phyloP scores from a whole-genome alignment of 805 yeast genomes.

The Vanderwaltozyma polyspora region DNA sequence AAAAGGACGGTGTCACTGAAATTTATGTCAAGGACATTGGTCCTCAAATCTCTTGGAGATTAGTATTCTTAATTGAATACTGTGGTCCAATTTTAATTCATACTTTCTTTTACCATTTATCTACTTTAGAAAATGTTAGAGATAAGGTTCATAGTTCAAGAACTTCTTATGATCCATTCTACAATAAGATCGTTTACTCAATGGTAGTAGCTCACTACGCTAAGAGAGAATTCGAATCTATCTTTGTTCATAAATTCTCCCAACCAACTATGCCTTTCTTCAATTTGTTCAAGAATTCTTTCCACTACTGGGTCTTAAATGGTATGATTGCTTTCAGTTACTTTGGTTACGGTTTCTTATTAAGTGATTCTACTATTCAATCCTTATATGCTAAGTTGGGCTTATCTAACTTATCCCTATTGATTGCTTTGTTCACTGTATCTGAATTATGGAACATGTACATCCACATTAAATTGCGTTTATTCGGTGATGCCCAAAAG shows the following conservation, averaged over 20 bases:
- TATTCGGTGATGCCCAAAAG: constrained; percentile 31
- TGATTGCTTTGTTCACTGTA: constrained; percentile 38
- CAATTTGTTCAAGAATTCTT: constrained; percentile 78
- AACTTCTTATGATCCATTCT: constrained; percentile 11
- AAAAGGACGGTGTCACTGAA: constrained; percentile 28
- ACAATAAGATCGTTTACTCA: constrained; percentile 25
- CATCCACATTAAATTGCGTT: constrained; percentile 57
- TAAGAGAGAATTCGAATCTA: constrained; percentile 83
- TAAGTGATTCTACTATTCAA: constrained; percentile 11
- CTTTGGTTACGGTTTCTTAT: constrained; percentile 38
- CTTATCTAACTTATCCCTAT: constrained; percentile 14
- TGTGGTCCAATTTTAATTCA: constrained; percentile 82
- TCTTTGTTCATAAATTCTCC: constrained; percentile 76
- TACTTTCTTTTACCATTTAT: constrained; percentile 45
- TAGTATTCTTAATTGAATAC: constrained; percentile 83
- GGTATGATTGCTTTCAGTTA: constrained; percentile 46
- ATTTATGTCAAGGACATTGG: constrained; percentile 81
- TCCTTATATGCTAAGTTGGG: constrained; percentile 9
- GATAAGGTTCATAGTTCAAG: constrained; percentile 6
- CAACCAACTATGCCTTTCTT: constrained; percentile 85
- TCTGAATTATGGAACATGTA: constrained; percentile 65
- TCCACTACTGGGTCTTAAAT: constrained; percentile 87
- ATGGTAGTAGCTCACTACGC: constrained; percentile 64
- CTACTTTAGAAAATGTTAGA: constrained; percentile 8
- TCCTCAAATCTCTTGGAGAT: constrained; percentile 83